Percentiles rank a stretch among this genome's conserved stretches.
phyloP scores from a whole-genome alignment of 2,329 filamentous ascomycete species.

The Thermochaetoides dissita region DNA sequence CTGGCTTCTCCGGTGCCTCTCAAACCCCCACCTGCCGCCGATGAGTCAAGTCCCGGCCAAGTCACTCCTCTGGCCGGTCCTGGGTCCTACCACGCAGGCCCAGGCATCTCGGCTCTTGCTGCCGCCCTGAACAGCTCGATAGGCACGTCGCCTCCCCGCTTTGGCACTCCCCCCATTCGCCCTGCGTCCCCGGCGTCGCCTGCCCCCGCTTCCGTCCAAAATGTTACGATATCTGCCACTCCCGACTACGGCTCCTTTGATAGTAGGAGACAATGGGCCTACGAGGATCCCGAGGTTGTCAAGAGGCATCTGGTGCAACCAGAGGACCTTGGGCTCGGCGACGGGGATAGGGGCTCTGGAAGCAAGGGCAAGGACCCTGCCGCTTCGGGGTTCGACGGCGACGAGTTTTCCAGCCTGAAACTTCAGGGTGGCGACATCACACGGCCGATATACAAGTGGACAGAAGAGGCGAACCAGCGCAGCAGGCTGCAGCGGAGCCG shows the following conservation, averaged over 20 bases:
- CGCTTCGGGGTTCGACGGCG: slow-evolving; percentile 22
- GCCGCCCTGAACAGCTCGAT: slow-evolving; percentile 61
- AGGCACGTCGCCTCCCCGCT: slow-evolving; percentile 54
- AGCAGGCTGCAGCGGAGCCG: slow-evolving; percentile 63
- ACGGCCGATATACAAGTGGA: slow-evolving; percentile 90
- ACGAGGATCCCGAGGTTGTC: slow-evolving; percentile 84
- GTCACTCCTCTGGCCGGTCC: slow-evolving; percentile 53
- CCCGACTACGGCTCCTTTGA: slow-evolving; percentile 79
- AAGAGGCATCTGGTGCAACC: slow-evolving; percentile 75
- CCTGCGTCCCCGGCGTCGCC: slow-evolving; percentile 42
- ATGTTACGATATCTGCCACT: slow-evolving; percentile 33
- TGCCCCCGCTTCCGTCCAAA: slow-evolving; percentile 23
- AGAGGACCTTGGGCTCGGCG: slow-evolving; percentile 26
- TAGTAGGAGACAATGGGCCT: slow-evolving; percentile 47
- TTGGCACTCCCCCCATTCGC: slow-evolving; percentile 50
- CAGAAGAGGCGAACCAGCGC: slow-evolving; percentile 65
- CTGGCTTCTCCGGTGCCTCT: slow-evolving; percentile 43
- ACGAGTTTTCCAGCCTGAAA: slow-evolving; percentile 81
- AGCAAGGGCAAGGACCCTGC: slow-evolving; percentile 41
- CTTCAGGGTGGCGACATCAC: slow-evolving; percentile 93
- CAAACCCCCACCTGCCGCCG: slow-evolving; percentile 22
- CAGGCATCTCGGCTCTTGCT: slow-evolving; percentile 73
- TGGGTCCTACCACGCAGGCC: slow-evolving; percentile 53
- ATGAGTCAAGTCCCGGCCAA: slow-evolving; percentile 29
- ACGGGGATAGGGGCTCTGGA: slow-evolving; percentile 21